Evolutionary conservation across 2,329 filamentous ascomycete genomes (phyloP).

Genomic region (Ascochyta fabae): DNA sequence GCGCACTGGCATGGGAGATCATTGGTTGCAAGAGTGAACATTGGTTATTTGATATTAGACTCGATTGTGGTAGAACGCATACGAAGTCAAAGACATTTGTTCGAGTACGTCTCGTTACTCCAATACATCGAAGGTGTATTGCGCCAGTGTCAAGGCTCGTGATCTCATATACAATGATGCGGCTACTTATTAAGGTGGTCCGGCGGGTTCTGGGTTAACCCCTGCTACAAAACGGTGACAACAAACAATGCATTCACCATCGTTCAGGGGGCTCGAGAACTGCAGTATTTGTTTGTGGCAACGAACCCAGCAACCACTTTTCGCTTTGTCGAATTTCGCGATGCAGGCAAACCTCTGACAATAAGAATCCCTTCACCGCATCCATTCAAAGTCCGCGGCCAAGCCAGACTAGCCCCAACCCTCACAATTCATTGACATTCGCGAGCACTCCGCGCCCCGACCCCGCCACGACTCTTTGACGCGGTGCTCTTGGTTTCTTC

Average conservation of each 20-base stretch:
- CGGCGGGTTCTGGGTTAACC: conserved; percentile 10
- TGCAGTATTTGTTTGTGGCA: background rate
- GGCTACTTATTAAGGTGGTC: background rate
- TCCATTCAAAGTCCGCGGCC: conserved; percentile 27
- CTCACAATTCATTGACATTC: conserved; percentile 21
- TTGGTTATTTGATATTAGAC: background rate
- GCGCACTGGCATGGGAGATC: background rate
- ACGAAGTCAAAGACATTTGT: background rate
- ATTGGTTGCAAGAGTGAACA: background rate
- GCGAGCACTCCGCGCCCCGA: conserved; percentile 14
- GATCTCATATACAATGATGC: background rate
- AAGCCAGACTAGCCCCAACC: conserved; percentile 23
- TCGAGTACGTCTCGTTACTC: background rate
- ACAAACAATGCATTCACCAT: conserved; percentile 10
- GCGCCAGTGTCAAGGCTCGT: background rate
- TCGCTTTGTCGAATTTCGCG: background rate
- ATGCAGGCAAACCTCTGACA: background rate
- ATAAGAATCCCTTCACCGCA: conserved; percentile 15
- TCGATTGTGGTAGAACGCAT: background rate
- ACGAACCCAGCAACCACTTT: background rate
- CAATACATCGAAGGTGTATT: background rate
- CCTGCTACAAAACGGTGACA: conserved; percentile 8
- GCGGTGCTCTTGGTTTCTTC: background rate
- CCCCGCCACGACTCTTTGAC: conserved; percentile 21
- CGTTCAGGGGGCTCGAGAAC: background rate